phyloP scores from a whole-genome alignment of 2,329 filamentous ascomycete genomes.

The Aspergillus cejpii region DNA sequence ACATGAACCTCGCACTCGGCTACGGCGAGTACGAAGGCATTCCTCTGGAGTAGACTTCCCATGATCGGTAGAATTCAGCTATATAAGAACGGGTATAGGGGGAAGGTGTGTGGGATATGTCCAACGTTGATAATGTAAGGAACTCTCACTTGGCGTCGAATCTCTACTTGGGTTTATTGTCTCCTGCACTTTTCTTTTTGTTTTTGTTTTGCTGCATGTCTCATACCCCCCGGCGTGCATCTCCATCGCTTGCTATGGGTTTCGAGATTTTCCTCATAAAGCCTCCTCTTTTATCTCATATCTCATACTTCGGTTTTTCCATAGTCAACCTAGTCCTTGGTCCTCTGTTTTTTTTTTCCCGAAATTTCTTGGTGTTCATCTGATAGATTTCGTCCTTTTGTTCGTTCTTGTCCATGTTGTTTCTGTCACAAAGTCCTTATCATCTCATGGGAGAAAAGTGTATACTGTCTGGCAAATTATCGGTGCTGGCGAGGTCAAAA shows the following conservation, averaged over 20 bases:
- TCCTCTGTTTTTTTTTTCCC: slow-evolving; percentile 8
- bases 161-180: slow-evolving; percentile 2
- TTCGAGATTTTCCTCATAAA: slow-evolving; percentile 17
- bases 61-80: slow-evolving; percentile 9
- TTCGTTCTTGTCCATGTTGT: not conserved
- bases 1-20: slow-evolving; percentile 88
- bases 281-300: slow-evolving; percentile 11
- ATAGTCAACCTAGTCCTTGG: slow-evolving; percentile 18
- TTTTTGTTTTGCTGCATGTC: slow-evolving; percentile 14
- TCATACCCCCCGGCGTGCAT: slow-evolving; percentile 30
- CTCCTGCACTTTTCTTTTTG: slow-evolving; percentile 8
- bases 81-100: slow-evolving; percentile 15
- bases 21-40: slow-evolving; percentile 87
- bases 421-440: not conserved
- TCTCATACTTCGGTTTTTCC: slow-evolving; percentile 17
- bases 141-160: slow-evolving; percentile 5
- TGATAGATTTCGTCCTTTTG: slow-evolving; percentile 9
- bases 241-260: slow-evolving; percentile 23
- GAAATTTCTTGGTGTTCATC: slow-evolving; percentile 3
- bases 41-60: slow-evolving; percentile 48
- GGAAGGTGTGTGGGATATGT: slow-evolving; percentile 16
- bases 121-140: slow-evolving; percentile 9
- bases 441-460: not conserved
- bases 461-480: not conserved
- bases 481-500: not conserved